Conservation (phyloP, 345 rosid species). For the Euphorbia tirucalli region DNA sequence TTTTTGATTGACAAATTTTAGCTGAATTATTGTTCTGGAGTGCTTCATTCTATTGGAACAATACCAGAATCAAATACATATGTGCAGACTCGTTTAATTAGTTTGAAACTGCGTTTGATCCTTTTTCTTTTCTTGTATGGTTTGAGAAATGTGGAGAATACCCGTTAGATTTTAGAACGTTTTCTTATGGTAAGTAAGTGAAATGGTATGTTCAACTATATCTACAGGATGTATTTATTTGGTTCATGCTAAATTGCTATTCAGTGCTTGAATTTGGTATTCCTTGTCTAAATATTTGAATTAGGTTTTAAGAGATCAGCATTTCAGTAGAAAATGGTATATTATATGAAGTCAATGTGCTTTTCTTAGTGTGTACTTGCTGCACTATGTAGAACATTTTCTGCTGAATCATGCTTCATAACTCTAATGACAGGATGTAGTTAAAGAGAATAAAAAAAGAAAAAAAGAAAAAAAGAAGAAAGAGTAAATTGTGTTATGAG, state of each 20-base stretch:
- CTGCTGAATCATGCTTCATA: neutral
- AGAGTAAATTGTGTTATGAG: neutral
- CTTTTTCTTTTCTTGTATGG: neutral
- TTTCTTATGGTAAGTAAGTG: neutral
- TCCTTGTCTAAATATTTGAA: neutral
- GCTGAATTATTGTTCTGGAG: neutral
- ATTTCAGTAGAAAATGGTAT: neutral
- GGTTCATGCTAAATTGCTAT: neutral
- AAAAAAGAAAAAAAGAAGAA: too few relatives aligned
- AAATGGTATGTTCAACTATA: neutral
- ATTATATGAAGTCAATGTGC: neutral
- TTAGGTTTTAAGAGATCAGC: neutral
- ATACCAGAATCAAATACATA: neutral
- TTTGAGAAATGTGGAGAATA: neutral
- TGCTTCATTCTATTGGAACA: neutral
- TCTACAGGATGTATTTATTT: neutral
- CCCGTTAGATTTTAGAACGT: neutral
- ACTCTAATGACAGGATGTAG: neutral
- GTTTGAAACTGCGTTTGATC: neutral
- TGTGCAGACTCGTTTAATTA: neutral
- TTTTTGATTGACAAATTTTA: neutral
- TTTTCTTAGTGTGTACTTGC: neutral
- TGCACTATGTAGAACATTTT: neutral
- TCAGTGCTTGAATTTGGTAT: neutral
- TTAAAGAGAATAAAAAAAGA: neutral